A percentile compares a stretch with the other conserved stretches of the same genome.
Conservation (phyloP, 306 rosid genomes). For the Corylus avellana region DNA sequence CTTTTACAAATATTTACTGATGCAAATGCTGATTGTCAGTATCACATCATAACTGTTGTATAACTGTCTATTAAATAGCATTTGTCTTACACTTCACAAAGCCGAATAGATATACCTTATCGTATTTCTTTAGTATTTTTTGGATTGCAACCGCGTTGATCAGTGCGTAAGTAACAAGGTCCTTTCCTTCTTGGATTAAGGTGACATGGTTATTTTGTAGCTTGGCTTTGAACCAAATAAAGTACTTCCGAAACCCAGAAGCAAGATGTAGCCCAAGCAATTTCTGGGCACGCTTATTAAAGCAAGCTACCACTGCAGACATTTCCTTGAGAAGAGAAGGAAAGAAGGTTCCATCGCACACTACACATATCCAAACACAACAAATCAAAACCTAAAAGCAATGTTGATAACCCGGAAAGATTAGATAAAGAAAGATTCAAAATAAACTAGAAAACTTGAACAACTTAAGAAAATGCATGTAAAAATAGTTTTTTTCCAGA, state of each 20-base stretch:
- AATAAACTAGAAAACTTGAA: too few relatives aligned
- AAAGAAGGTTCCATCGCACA: constrained; percentile 86
- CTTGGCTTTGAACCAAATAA: constrained; percentile 70
- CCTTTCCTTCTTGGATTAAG: constrained; percentile 75
- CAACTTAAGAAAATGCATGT: too few relatives aligned
- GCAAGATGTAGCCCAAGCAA: constrained; percentile 77
- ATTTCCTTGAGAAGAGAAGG: constrained; percentile 89
- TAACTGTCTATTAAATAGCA: too few relatives aligned
- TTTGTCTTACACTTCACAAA: background rate
- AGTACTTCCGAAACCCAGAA: constrained; percentile 81
- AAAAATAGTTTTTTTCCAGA: too few relatives aligned
- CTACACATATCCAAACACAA: too few relatives aligned
- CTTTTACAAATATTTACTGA: too few relatives aligned
- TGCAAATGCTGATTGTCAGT: too few relatives aligned
- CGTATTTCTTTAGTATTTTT: constrained; percentile 89
- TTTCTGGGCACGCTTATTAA: constrained; percentile 82
- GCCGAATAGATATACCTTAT: constrained; percentile 54
- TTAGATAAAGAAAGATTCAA: too few relatives aligned
- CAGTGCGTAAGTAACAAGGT: constrained; percentile 83
- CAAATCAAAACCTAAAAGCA: too few relatives aligned
- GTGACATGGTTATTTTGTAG: constrained; percentile 41
- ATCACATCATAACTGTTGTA: too few relatives aligned
- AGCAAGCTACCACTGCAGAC: constrained; percentile 77
- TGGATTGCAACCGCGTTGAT: constrained; percentile 80
- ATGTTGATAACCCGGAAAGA: too few relatives aligned